A percentile compares a stretch with the other conserved stretches of the same genome.
Evolutionary conservation across 495 filamentous ascomycete genomes (phyloP).

Genomic region (Geopyxis carbonaria): DNA sequence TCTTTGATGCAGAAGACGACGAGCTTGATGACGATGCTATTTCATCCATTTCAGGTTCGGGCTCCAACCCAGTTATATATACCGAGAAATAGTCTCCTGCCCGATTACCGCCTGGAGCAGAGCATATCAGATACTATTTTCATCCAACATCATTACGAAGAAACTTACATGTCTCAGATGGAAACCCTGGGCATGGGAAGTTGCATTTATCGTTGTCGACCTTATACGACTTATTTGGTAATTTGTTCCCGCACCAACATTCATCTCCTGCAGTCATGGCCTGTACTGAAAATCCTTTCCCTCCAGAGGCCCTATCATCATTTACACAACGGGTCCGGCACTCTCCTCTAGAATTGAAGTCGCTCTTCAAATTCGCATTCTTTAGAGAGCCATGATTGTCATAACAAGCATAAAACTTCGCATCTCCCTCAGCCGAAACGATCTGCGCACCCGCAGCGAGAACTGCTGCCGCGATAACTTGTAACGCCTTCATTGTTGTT

Average conservation of each 20-base stretch:
- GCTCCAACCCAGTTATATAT: conserved; percentile 23
- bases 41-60: conserved; percentile 14
- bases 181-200: conserved; percentile 39
- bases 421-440: conserved; percentile 8
- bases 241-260: conserved; percentile 46
- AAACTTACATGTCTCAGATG: conserved; percentile 39
- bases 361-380: background rate
- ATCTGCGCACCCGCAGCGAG: conserved; percentile 15
- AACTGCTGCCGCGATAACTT: background rate
- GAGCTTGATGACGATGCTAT: conserved; percentile 15
- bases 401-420: conserved; percentile 19
- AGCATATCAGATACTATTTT: conserved; percentile 2
- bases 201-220: conserved; percentile 38
- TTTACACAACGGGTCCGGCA: conserved; percentile 16
- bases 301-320: conserved; percentile 2
- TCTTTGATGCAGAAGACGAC: conserved; percentile 6
- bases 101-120: conserved; percentile 17
- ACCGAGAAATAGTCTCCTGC: conserved; percentile 23
- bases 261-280: conserved; percentile 29
- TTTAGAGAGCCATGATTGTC: conserved; percentile 12
- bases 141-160: conserved; percentile 9
- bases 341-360: conserved; percentile 14
- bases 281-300: conserved; percentile 17
- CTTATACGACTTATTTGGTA: conserved; percentile 34
- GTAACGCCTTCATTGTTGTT: conserved; percentile 5